Percentiles rank a stretch among this genome's conserved stretches.
Conservation (phyloP, 805 yeast species). For the Huiozyma naganishii region DNA sequence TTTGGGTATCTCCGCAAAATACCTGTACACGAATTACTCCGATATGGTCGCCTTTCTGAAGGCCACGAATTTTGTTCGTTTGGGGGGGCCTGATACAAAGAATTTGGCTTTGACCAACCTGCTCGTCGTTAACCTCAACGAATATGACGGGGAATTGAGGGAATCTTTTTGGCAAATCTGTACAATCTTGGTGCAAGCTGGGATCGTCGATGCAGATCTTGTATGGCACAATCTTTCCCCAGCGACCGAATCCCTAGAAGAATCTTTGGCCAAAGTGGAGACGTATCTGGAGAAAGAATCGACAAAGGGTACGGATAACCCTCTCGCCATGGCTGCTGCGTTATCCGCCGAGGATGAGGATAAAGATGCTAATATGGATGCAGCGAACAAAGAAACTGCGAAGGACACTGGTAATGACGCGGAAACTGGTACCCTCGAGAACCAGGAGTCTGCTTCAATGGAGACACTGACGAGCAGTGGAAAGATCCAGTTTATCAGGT, state of each 20-base stretch:
- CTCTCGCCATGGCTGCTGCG: conserved; percentile 83
- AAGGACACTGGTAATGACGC: background rate
- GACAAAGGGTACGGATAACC: conserved; percentile 55
- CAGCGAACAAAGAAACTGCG: background rate
- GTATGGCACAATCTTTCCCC: conserved; percentile 51
- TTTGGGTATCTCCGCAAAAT: conserved; percentile 40
- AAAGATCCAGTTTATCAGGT: conserved; percentile 40
- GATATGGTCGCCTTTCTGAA: conserved; percentile 42
- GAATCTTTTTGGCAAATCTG: conserved; percentile 33
- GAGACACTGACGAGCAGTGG: conserved; percentile 12
- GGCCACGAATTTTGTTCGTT: conserved; percentile 38
- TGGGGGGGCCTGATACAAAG: conserved; percentile 40
- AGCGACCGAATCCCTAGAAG: conserved; percentile 34
- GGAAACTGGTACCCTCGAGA: background rate
- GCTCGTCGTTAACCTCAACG: conserved; percentile 35
- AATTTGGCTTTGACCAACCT: conserved; percentile 43
- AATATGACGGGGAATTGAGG: conserved; percentile 1
- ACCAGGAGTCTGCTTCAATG: conserved; percentile 13
- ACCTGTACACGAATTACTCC: conserved; percentile 33
- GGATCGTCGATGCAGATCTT: conserved; percentile 52
- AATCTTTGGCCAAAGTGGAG: conserved; percentile 36
- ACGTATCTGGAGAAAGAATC: conserved; percentile 44
- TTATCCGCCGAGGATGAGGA: conserved; percentile 56
- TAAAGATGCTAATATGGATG: conserved; percentile 12
- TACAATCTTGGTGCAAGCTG: conserved; percentile 55